Evolutionary conservation across 345 rosid genomes (phyloP), one percentile per base, ranked within the genome.

Genomic region (Salix caprea): DNA sequence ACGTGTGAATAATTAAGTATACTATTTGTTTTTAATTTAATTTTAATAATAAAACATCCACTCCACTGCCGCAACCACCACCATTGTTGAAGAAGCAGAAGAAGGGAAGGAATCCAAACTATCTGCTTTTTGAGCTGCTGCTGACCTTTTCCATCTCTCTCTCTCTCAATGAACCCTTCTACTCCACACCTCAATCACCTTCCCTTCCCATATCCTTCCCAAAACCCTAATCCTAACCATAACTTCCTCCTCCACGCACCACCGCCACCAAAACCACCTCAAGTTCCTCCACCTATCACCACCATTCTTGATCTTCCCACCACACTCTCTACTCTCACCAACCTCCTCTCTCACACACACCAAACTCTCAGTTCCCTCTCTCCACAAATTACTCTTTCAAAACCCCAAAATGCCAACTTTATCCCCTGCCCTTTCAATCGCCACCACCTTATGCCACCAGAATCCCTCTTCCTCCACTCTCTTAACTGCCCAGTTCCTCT

Each of bases 361-460:
- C 78, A 76, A 58, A 83, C 88, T 70, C 74, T 78, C 39, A 26
- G 10, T 12, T 69, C 78, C 48, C 36, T 62, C 73, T 71, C 56
- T 84, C 85, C 76, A 60, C 79, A 66, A n/a, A 32, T 75, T 69
- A 52, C 76, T 74, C 87, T 74, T 52, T 73, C 16, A 21, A 78
- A 84, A 12, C 65, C 84, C 61, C 76, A 50, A 30, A 79, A 77
- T 75, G 80, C 62, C 70, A 68, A 74, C 30, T 78, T 79, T 12
- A 77, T 86, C 76, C 74, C 90, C 48, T 93, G 97, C 82, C 89
- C 88, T 40, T 82, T 82, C 80, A 89, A 88, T 68, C 85, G 83
- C 2, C 87, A 89, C 81, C 97, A 92, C 77, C 89, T 85, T 69
- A 76, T 90, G 86, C 94, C 97, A 4, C 91, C 96, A 0, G 88